phyloP scores from a whole-genome alignment of 129 eudicot genomes.

The Helianthus tuberosus region DNA sequence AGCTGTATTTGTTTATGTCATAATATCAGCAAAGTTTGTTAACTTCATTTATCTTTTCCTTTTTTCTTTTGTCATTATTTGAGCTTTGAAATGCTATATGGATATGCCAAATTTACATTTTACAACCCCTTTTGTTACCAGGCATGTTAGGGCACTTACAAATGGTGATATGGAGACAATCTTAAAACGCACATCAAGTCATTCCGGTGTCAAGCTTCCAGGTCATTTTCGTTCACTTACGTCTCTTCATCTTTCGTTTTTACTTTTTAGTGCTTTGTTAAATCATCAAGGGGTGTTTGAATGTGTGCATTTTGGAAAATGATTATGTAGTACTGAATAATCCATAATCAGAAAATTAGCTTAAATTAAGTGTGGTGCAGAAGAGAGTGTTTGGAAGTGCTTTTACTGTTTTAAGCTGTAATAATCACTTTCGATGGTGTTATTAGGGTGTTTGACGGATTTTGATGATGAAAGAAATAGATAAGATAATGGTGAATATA shows the following conservation, averaged over 20 bases:
- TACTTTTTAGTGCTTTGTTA: conserved; percentile 19
- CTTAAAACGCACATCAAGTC: conserved; percentile 54
- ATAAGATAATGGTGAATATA: conserved; percentile 8
- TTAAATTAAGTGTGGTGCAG: background rate
- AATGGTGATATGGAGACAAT: conserved; percentile 72
- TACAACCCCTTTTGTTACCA: conserved; percentile 33
- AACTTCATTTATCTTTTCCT: conserved; percentile 9
- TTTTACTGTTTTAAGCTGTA: background rate
- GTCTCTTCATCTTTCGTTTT: background rate
- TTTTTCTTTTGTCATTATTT: conserved; percentile 4
- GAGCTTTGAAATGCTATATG: background rate
- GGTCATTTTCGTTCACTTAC: conserved; percentile 45
- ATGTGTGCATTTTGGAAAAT: background rate
- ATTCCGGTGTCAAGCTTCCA: conserved; percentile 58
- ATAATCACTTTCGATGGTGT: background rate
- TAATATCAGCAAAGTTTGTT: conserved; percentile 88
- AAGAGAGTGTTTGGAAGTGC: conserved; percentile 3
- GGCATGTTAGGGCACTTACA: conserved; percentile 89
- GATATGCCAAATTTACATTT: conserved; percentile 3
- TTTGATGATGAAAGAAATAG: background rate
- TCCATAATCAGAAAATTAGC: background rate
- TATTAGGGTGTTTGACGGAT: background rate
- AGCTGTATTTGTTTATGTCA: conserved; percentile 80
- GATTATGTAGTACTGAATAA: background rate
- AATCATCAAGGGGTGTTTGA: background rate